Conservation (phyloP, 140 eudicot genomes). For the Ambrosia hybrid region DNA sequence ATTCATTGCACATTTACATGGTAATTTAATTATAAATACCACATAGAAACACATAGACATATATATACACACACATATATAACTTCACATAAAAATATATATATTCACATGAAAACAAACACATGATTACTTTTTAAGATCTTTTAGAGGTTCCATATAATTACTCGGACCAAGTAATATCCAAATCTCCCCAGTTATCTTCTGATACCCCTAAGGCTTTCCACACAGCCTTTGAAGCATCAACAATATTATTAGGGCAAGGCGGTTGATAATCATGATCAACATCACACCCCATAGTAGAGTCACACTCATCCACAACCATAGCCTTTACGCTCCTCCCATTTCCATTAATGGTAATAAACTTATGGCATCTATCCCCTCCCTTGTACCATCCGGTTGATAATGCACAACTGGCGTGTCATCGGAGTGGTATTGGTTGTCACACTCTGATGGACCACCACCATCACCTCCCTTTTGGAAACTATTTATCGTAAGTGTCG, state of each 20-base stretch:
- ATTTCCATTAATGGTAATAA: slow-evolving; percentile 28
- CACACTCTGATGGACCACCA: slow-evolving; percentile 37
- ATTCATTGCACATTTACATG: no score
- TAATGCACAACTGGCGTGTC: slow-evolving; percentile 30
- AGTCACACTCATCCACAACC: slow-evolving; percentile 42
- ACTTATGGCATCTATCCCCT: slow-evolving; percentile 34
- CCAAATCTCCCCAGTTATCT: slow-evolving; percentile 34
- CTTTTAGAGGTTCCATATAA: neutral
- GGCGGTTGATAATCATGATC: slow-evolving; percentile 43
- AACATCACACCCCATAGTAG: slow-evolving; percentile 36
- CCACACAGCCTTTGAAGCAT: slow-evolving; percentile 40
- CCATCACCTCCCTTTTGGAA: slow-evolving; percentile 38
- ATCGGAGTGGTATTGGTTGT: slow-evolving; percentile 31
- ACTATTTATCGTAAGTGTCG: slow-evolving; percentile 30
- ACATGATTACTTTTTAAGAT: neutral
- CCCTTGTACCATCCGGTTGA: slow-evolving; percentile 39
- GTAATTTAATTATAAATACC: no score
- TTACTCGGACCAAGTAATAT: slow-evolving; percentile 34
- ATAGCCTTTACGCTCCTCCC: slow-evolving; percentile 37
- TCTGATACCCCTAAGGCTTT: slow-evolving; percentile 33
- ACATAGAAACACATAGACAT: no score
- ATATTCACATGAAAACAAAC: neutral
- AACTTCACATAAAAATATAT: neutral
- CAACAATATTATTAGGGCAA: slow-evolving; percentile 38
- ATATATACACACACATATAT: no score